These are phyloP conservation scores for Schizochytrium sp. DNA, from an alignment of 108 stramenopile species.

Conservation along the genomic window DNA sequence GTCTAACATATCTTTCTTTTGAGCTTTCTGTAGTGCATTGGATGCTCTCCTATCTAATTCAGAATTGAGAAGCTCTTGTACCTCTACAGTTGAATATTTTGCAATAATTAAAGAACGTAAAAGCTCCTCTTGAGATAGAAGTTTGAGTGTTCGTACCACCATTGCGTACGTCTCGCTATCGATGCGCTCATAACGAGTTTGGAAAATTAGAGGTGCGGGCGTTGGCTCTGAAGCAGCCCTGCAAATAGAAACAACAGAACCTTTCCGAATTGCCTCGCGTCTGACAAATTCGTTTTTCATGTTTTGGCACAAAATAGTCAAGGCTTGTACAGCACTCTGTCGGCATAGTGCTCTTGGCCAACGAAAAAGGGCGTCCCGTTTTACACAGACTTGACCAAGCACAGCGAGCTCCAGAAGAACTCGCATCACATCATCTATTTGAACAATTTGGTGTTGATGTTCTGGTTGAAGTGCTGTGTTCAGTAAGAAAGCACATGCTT, in stretches of 20 bases:
- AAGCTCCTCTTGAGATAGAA: neutral
- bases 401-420: neutral
- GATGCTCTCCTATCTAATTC: neutral
- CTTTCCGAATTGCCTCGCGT: neutral
- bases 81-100: neutral
- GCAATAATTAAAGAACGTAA: neutral
- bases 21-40: neutral
- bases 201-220: neutral
- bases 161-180: neutral
- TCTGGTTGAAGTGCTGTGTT: no score
- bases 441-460: no score
- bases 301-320: neutral
- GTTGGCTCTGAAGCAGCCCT: neutral
- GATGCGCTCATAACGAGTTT: constrained; percentile 19
- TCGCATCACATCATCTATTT: no score
- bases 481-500: no score
- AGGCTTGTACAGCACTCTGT: neutral
- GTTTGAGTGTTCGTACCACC: neutral
- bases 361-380: neutral
- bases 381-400: neutral
- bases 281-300: neutral
- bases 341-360: constrained; percentile 4
- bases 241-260: neutral
- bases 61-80: neutral
- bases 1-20: neutral